Base-by-base conservation (phyloP, 1,284 basidiomycete genomes). In the Bjerkandera adusta region DNA sequence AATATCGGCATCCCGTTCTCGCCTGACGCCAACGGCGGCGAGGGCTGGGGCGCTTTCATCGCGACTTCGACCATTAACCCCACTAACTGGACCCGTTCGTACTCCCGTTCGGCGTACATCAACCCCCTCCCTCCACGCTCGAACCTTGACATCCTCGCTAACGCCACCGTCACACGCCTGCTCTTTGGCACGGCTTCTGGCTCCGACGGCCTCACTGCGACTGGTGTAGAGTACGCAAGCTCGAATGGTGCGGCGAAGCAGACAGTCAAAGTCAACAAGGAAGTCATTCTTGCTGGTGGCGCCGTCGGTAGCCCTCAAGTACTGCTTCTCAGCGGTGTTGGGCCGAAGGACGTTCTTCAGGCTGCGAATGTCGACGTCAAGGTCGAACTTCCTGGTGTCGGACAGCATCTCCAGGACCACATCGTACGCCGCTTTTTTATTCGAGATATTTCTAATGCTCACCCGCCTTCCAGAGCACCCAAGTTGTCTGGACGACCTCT, bases 331-430 rank as follows among this genome's bases (percentile, higher is more conserved):
- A 86, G 83, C 48, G 89, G 89, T 51, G 75, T 92, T 46, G 89
- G 87, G 0, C 83, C 85, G 3, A 63, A 59, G 43, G 75, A 77
- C 40, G 72, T 81, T 2, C 65, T 90, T 34, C 55, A 70, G 20
- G 59, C 61, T 5, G 73, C 79, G 21, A 77, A 77, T 37, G 76
- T 91, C 15, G 43, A 55, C 10, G 62, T 74, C 4, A 48, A 60
- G 21, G 51, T 69, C 33, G 78, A 80, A 50, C 68, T 89, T 2
- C 85, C 86, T 4, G 84, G 83, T 46, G 88, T 92, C 44, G 89
- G 89, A 1, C 79, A 85, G 64, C 82, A 88, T 66, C 61, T 90
- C 36, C 83, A 87, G 61, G 85, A 91, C 61, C 85, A 88, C 64
- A 57, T 85, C 48, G 75, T 76, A 45, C 15, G 69, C 8, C n/a